Evolutionary conservation across 345 rosid species (phyloP).

Genomic region (Gossypium ekmanianum): DNA sequence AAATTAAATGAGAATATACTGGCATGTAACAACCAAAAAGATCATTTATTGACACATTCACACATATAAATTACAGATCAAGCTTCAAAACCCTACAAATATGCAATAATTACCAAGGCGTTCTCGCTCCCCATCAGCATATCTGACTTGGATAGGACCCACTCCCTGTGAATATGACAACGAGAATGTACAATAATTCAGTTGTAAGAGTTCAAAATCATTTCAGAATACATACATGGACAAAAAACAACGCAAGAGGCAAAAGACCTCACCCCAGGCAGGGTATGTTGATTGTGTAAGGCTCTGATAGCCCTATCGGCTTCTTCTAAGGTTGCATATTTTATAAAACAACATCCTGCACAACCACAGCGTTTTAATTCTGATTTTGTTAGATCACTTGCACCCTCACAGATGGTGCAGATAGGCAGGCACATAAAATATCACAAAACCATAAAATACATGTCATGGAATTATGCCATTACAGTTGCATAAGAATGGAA

Average conservation of each 20-base stretch:
- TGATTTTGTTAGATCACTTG: slow-evolving; percentile 30
- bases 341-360: slow-evolving; percentile 99
- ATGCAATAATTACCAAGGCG: slow-evolving; percentile 67
- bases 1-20: not conserved
- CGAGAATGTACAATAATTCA: slow-evolving; percentile 17
- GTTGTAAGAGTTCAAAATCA: not conserved
- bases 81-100: slow-evolving; percentile 13
- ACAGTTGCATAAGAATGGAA: not conserved
- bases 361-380: slow-evolving; percentile 38
- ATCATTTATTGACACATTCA: not conserved
- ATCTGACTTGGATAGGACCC: slow-evolving; percentile 96
- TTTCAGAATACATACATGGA: not conserved
- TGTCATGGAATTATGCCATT: slow-evolving; percentile 11
- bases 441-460: slow-evolving; percentile 9
- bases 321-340: slow-evolving; percentile 85
- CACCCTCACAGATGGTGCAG: slow-evolving; percentile 15
- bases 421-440: slow-evolving; percentile 18
- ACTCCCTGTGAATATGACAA: slow-evolving; percentile 57
- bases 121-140: slow-evolving; percentile 98
- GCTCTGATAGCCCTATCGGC: slow-evolving; percentile 97
- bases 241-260: not conserved
- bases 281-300: slow-evolving; percentile 83
- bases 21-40: not conserved
- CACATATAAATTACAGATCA: not conserved
- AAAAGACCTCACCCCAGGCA: slow-evolving; percentile 77